Base-by-base conservation (phyloP, 2,329 filamentous ascomycete genomes). In the Pezicula rhizophila region DNA sequence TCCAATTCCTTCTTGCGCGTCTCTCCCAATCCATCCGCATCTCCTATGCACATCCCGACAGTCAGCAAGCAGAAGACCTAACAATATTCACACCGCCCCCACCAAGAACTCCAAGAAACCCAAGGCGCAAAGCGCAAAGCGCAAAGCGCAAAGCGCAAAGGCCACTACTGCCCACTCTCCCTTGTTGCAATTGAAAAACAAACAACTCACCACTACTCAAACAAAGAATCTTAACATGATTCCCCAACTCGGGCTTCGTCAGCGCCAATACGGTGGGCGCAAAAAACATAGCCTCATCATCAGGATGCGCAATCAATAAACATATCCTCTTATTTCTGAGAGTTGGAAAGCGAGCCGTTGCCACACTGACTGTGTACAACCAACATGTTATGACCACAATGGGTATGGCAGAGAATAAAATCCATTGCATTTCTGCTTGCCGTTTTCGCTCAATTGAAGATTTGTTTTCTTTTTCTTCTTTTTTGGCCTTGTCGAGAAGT, bases 271-370 rank as follows among this genome's bases (percentile, higher is more conserved):
- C 76, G 1, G 89, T 87, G 0, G 93, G 93, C 54, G 90, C 83
- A 70, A 99, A 99, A 76, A 99, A 99, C 93, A 99, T 99, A 67
- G 92, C 93, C 73, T 99, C 93, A 63, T 99, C 93, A 69, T 99
- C 93, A 0, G 93, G 93, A 70, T 99, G 93, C 18, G 93, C 93
- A 62, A 99, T 97, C 48, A 99, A 76, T 47, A 99, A 79, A 65
- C 88, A 87, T 64, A 99, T 89, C 62, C 88, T 83, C 76, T 95
- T 95, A 72, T 89, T 85, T 59, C 75, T 76, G 54, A 96, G 73
- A 40, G 72, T 78, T 4, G 89, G 87, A 58, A 88, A 79, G 28
- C 76, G 70, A 23, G 70, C 60, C 52, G 71, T 68, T 38, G 57
- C 50, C 35, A 64, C 54, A 31, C 57, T 49, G 48, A 65, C 62